phyloP scores from a whole-genome alignment of 306 rosid genomes.

The Cucurbita maxima region DNA sequence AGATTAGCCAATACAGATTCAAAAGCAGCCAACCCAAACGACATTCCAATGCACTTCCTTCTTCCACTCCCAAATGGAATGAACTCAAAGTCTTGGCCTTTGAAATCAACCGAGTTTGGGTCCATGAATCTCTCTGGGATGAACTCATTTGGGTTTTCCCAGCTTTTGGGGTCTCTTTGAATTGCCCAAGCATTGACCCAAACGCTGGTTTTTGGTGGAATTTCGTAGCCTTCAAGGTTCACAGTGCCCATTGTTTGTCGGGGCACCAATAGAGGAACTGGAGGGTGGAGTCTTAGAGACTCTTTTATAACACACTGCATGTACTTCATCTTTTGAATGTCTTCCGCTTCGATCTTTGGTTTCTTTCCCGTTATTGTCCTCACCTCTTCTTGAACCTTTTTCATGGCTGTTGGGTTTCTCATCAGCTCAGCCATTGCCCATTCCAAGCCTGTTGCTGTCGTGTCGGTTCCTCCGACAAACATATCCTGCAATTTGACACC shows the following conservation, averaged over 20 bases:
- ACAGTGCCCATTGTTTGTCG: neutral
- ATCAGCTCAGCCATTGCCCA: neutral
- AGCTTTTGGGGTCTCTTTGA: neutral
- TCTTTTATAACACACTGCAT: neutral
- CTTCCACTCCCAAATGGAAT: slow-evolving; percentile 2
- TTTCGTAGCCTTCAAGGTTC: neutral
- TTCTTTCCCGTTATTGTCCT: neutral
- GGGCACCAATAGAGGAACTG: neutral
- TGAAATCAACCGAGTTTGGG: neutral
- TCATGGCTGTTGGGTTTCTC: neutral
- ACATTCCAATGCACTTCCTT: neutral
- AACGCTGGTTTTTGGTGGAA: neutral
- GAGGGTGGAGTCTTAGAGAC: neutral
- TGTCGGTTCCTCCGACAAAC: neutral
- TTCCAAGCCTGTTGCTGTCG: neutral
- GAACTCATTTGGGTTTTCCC: neutral
- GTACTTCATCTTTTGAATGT: neutral
- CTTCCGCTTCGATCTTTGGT: neutral
- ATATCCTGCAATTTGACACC: neutral
- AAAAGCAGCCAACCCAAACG: neutral
- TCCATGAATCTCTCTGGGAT: neutral
- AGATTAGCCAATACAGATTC: neutral
- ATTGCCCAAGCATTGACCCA: neutral
- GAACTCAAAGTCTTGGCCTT: neutral
- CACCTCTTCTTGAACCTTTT: neutral